Conservation (phyloP, 805 yeast species). For the Candida nanaspora region DNA sequence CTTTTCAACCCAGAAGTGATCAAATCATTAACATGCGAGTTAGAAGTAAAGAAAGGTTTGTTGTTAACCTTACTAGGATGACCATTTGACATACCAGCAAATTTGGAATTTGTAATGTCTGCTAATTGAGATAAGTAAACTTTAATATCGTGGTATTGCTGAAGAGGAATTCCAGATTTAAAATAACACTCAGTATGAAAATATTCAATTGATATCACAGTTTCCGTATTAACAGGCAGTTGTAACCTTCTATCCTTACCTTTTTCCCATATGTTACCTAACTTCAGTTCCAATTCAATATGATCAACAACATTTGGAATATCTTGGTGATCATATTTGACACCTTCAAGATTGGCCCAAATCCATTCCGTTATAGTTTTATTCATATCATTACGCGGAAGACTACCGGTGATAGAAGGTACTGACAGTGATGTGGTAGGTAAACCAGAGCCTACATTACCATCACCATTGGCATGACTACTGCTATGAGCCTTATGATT, state of each 20-base stretch:
- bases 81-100: slow-evolving; percentile 17
- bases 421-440: slow-evolving; percentile 14
- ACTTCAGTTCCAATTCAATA: slow-evolving; percentile 68
- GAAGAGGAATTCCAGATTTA: slow-evolving; percentile 59
- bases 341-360: slow-evolving; percentile 68
- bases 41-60: slow-evolving; percentile 51
- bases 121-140: slow-evolving; percentile 50
- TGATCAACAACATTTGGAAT: slow-evolving; percentile 36
- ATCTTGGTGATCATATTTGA: slow-evolving; percentile 38
- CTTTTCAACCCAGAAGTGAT: slow-evolving; percentile 56
- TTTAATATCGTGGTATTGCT: slow-evolving; percentile 50
- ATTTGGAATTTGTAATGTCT: slow-evolving; percentile 39
- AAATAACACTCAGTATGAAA: slow-evolving; percentile 49
- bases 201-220: slow-evolving; percentile 42
- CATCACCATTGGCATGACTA: slow-evolving; percentile 2
- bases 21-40: slow-evolving; percentile 56
- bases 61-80: too few species aligned
- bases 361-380: slow-evolving; percentile 85
- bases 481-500: slow-evolving; percentile 6
- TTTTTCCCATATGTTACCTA: slow-evolving; percentile 65
- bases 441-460: not conserved
- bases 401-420: slow-evolving; percentile 62
- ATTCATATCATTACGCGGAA: slow-evolving; percentile 74
- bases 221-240: slow-evolving; percentile 63
- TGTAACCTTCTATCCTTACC: slow-evolving; percentile 53